Base-by-base conservation (phyloP, 2,329 filamentous ascomycete species). In the Clonostachys rosea region DNA sequence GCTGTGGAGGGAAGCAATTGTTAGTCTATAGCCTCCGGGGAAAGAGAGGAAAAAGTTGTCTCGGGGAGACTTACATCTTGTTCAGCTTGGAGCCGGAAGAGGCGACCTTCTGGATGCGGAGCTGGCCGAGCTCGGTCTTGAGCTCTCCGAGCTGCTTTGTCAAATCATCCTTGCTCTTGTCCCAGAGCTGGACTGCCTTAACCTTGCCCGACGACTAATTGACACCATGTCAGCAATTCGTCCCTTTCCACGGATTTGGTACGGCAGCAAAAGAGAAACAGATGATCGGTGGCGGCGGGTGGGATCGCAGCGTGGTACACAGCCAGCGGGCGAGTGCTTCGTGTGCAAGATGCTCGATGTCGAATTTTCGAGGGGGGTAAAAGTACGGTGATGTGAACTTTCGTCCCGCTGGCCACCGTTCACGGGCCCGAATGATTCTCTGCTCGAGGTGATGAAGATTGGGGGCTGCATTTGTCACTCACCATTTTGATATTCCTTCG, bases 141-240 rank as follows among this genome's bases (percentile, higher is more conserved):
- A 96, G 81, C 76, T 96, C 91, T 65, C 84, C 85, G 69, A 96
- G 86, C 76, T 95, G 91, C 84, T 94, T 95, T 71, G 84, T 83
- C 75, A 99, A 83, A 67, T 99, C 95, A 70, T 96, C 90, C 87
- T 97, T 97, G 87, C 83, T 91, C 90, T 99, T 99, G 80, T 84
- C 85, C 94, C 94, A 97, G 76, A 99, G 90, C 79, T 89, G 83
- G 78, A 83, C 84, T 74, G 92, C 86, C 88, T 96, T 97, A 78
- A 99, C 90, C 84, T 85, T 86, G 61, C 66, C 64, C 59, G 69
- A 69, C 67, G 70, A 73, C 70, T 73, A 57, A 30, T 30, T 30
- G 24, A 30, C 51, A 58, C 48, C 14, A 39, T 24, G 61, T 64
- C 58, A 64, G 61, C 54, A 52, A 30, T 30, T 30, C 24, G 24